A percentile compares a stretch with the other conserved stretches of the same genome.
phyloP scores from a whole-genome alignment of 768 basidiomycete species.

The Collybia sordida region DNA sequence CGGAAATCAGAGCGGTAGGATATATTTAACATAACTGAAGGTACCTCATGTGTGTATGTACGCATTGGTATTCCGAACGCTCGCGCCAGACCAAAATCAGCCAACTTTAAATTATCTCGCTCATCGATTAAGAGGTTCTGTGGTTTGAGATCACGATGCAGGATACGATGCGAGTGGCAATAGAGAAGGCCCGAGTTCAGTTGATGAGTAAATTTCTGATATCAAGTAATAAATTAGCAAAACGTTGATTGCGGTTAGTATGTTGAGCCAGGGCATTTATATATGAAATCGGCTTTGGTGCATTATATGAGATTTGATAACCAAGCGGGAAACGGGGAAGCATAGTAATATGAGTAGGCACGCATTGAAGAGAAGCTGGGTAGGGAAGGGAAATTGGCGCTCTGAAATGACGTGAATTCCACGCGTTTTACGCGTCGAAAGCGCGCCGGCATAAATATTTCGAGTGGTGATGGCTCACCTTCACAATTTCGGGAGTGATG shows the following conservation, averaged over 20 bases:
- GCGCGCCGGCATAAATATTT: constrained; percentile 14
- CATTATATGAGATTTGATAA: too few species aligned
- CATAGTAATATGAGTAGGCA: too few species aligned
- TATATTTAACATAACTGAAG: constrained; percentile 14
- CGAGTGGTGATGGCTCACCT: constrained; percentile 52
- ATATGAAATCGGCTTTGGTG: not conserved
- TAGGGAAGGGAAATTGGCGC: not conserved
- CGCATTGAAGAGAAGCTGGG: not conserved
- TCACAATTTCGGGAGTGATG: constrained; percentile 71
- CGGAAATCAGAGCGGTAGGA: not conserved
- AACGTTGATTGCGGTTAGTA: not conserved
- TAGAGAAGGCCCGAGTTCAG: constrained; percentile 88
- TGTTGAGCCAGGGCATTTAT: not conserved
- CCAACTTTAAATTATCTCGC: constrained; percentile 88
- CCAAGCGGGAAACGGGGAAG: not conserved
- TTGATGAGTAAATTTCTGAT: constrained; percentile 94
- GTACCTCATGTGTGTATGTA: constrained; percentile 98
- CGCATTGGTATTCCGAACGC: constrained; percentile 98
- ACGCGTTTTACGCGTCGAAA: constrained; percentile 19
- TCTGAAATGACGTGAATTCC: not conserved
- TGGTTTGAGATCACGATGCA: constrained; percentile 96
- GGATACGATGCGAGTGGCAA: constrained; percentile 92
- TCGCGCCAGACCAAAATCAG: constrained; percentile 93
- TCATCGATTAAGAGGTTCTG: constrained; percentile 94
- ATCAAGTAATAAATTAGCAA: constrained; percentile 1